A percentile compares a stretch with the other conserved stretches of the same genome.
Conservation (phyloP, 1,284 basidiomycete genomes). For the Marasmius sp. region DNA sequence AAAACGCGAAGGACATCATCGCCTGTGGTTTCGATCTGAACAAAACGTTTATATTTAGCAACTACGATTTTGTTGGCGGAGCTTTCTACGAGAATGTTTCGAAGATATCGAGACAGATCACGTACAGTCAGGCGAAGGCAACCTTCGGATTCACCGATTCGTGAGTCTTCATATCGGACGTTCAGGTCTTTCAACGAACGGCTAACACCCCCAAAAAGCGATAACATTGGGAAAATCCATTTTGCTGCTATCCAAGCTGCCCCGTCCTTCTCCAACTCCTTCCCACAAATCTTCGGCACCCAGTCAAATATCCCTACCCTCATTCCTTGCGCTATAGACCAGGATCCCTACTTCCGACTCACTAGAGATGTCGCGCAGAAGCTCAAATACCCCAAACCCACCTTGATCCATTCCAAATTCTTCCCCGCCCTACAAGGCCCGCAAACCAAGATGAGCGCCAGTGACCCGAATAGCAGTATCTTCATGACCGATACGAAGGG, state of each 20-base stretch:
- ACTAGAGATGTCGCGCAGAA: conserved; percentile 94
- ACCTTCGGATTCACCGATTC: conserved; percentile 97
- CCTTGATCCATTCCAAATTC: conserved; percentile 94
- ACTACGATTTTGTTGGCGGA: conserved; percentile 89
- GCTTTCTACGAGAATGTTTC: conserved; percentile 95
- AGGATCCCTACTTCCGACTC: conserved; percentile 95
- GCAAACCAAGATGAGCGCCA: conserved; percentile 99
- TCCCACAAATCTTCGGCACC: conserved; percentile 96
- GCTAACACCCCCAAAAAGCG: conserved; percentile 47
- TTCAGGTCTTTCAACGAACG: background rate
- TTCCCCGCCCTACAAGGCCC: conserved; percentile 98
- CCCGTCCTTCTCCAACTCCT: conserved; percentile 97
- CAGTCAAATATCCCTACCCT: conserved; percentile 86
- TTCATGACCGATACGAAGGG: conserved; percentile 94
- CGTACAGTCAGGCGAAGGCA: conserved; percentile 90
- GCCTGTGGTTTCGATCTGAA: conserved; percentile 92
- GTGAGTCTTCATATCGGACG: conserved; percentile 45
- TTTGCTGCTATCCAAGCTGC: conserved; percentile 98
- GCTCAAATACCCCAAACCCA: conserved; percentile 95
- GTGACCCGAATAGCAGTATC: conserved; percentile 87
- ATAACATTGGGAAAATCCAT: conserved; percentile 98
- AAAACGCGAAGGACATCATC: conserved; percentile 95
- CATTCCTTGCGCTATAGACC: conserved; percentile 99
- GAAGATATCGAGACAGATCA: conserved; percentile 90
- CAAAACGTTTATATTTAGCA: conserved; percentile 97